Conservation (phyloP, 495 filamentous ascomycete species). For the Trichodelitschia bisporula region DNA sequence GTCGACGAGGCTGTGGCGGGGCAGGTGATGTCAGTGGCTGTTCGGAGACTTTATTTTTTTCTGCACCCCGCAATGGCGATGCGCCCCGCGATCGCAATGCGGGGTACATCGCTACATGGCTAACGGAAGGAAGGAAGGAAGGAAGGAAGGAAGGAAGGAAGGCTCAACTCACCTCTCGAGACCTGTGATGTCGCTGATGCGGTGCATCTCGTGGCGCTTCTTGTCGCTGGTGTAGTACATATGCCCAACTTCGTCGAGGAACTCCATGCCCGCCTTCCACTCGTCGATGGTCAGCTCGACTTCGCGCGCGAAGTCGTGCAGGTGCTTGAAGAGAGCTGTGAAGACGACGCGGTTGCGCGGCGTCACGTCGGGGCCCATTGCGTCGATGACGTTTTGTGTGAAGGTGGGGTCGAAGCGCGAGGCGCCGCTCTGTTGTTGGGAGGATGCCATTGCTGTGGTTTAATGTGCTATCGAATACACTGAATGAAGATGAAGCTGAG, state of each 20-base stretch:
- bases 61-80: no score
- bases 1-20: slow-evolving; percentile 37
- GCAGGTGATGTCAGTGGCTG: slow-evolving; percentile 1
- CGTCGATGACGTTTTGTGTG: slow-evolving; percentile 46
- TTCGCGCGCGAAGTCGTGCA: slow-evolving; percentile 69
- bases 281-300: slow-evolving; percentile 57
- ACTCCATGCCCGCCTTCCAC: slow-evolving; percentile 56
- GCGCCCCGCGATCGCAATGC: no score
- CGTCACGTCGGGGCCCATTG: slow-evolving; percentile 49
- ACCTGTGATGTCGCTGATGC: slow-evolving; percentile 54
- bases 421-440: no score
- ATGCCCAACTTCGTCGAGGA: slow-evolving; percentile 23
- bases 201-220: slow-evolving; percentile 52
- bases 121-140: background rate
- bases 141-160: background rate
- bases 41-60: slow-evolving; percentile 1
- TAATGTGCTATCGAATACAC: no score
- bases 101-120: no score
- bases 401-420: slow-evolving; percentile 50
- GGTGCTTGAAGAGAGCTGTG: slow-evolving; percentile 39
- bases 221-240: slow-evolving; percentile 30
- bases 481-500: no score
- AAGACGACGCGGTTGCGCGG: slow-evolving; percentile 42
- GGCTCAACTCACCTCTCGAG: slow-evolving; percentile 42
- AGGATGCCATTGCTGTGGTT: slow-evolving; percentile 1